Conservation (phyloP, 176 grass and related monocot genomes). For the Carex cristatella region DNA sequence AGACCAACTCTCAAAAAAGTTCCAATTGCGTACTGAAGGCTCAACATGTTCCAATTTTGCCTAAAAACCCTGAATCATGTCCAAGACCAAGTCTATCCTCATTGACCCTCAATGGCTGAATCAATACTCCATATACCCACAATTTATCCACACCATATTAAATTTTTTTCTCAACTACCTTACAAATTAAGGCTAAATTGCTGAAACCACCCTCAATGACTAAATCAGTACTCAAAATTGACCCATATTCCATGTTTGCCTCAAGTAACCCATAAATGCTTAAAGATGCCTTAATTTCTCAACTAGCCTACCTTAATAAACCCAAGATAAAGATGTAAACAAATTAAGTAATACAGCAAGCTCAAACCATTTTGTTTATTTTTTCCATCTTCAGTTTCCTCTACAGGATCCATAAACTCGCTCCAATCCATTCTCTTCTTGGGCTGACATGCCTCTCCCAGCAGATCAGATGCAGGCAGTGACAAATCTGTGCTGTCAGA, state of each 20-base stretch:
- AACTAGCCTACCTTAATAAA: neutral
- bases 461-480: constrained; percentile 13
- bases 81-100: neutral
- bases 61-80: neutral
- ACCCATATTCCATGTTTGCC: neutral
- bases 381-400: neutral
- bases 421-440: constrained; percentile 63
- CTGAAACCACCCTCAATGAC: neutral
- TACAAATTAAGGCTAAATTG: neutral
- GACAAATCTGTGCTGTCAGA: neutral
- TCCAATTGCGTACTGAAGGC: neutral
- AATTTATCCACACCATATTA: neutral
- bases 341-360: constrained; percentile 4
- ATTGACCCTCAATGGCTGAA: neutral
- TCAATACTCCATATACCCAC: neutral
- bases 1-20: neutral
- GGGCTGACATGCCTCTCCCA: neutral
- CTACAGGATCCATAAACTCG: constrained; percentile 53
- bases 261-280: neutral
- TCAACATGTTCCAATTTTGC: neutral
- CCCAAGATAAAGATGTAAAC: neutral
- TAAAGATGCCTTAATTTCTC: neutral
- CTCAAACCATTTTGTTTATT: constrained; percentile 11
- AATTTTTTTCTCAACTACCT: neutral
- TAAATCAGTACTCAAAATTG: neutral